These are phyloP conservation scores for Botrytis squamosa DNA, from an alignment of 2,329 filamentous ascomycete species.

Conservation along the genomic window DNA sequence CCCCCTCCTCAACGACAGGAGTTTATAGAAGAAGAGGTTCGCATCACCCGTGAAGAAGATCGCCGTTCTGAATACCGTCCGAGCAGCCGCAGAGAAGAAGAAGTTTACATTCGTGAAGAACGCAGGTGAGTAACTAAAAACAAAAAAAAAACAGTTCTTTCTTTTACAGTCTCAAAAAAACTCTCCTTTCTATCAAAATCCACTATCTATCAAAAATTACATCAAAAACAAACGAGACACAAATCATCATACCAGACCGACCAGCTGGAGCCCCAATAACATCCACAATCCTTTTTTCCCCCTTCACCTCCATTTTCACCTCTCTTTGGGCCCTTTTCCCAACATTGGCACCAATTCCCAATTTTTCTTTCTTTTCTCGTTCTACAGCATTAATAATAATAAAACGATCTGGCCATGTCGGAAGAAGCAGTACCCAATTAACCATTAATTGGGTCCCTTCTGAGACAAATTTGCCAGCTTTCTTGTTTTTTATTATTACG, in stretches of 20 bases:
- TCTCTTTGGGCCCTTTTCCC: neutral
- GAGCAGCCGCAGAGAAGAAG: slow-evolving; percentile 51
- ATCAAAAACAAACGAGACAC: neutral
- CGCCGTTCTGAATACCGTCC: slow-evolving; percentile 62
- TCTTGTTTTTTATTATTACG: slow-evolving; percentile 18
- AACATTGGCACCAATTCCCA: neutral
- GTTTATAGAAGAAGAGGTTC: slow-evolving; percentile 75
- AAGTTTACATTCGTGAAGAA: slow-evolving; percentile 54
- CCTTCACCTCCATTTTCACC: slow-evolving; percentile 15
- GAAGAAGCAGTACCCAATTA: slow-evolving; percentile 18
- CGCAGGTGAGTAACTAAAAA: slow-evolving; percentile 48
- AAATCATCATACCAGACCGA: neutral
- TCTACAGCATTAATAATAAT: slow-evolving; percentile 11
- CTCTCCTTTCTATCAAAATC: neutral
- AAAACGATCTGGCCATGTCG: slow-evolving; percentile 17
- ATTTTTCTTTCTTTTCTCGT: slow-evolving; percentile 8
- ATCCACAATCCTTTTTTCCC: neutral
- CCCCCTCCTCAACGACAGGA: slow-evolving; percentile 47
- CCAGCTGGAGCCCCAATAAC: neutral
- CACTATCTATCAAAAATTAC: neutral
- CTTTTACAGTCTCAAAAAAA: neutral
- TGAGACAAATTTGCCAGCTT: slow-evolving; percentile 25
- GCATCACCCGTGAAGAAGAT: slow-evolving; percentile 73
- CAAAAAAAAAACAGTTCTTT: slow-evolving; percentile 1
- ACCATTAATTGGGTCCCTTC: slow-evolving; percentile 21